These are phyloP conservation scores for Ustulina deusta DNA, from an alignment of 2,329 filamentous ascomycete species.

Conservation along the genomic window DNA sequence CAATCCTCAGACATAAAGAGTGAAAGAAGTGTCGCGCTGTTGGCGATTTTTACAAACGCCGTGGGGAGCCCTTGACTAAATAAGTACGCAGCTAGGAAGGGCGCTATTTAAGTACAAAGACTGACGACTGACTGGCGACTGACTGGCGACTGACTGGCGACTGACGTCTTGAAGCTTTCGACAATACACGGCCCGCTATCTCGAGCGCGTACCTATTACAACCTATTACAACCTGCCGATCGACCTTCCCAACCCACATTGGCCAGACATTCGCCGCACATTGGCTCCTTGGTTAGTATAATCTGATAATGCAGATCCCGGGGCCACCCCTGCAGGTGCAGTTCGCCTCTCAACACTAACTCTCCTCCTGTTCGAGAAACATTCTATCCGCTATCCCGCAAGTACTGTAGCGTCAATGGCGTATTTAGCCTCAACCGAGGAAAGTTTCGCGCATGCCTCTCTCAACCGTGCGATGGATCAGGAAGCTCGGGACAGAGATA, in stretches of 20 bases:
- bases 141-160: conserved; percentile 13
- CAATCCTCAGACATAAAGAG: conserved; percentile 7
- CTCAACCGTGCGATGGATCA: conserved; percentile 1
- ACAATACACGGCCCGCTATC: too few relatives aligned
- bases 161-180: conserved; percentile 21
- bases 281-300: conserved; percentile 23
- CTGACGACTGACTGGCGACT: conserved; percentile 21
- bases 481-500: conserved; percentile 25
- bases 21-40: neutral
- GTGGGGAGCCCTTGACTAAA: conserved; percentile 19
- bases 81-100: conserved; percentile 16
- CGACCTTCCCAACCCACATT: conserved; percentile 25
- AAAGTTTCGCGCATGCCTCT: neutral
- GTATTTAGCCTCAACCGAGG: neutral
- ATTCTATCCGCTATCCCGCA: neutral
- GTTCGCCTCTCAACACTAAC: conserved; percentile 1
- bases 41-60: conserved; percentile 23
- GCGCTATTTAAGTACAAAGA: conserved; percentile 34
- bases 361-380: conserved; percentile 31
- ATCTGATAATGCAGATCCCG: conserved; percentile 39
- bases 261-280: conserved; percentile 1
- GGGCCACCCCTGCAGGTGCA: conserved; percentile 33
- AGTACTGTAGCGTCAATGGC: neutral
- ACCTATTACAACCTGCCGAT: neutral
- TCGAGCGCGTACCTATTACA: too few relatives aligned